These are phyloP conservation scores for Pistacia integerrima DNA, from an alignment of 345 rosid species.

Conservation along the genomic window DNA sequence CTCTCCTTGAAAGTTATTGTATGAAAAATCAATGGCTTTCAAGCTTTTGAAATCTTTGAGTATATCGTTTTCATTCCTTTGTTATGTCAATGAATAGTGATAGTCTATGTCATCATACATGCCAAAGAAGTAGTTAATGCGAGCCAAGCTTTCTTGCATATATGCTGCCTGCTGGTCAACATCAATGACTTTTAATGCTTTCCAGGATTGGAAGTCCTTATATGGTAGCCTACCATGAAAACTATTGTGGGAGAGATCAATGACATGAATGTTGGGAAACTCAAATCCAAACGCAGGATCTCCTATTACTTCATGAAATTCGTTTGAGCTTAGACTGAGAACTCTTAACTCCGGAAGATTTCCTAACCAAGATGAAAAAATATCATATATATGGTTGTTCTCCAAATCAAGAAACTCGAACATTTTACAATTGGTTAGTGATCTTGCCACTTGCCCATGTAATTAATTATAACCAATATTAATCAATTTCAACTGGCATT, in stretches of 20 bases:
- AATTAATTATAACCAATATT: too few relatives aligned
- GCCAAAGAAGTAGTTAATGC: too few relatives aligned
- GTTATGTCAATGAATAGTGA: constrained; percentile 9
- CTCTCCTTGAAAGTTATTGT: constrained; percentile 24
- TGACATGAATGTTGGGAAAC: constrained; percentile 10
- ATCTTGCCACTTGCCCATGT: neutral
- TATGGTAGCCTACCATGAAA: constrained; percentile 21
- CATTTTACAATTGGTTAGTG: neutral
- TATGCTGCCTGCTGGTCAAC: neutral
- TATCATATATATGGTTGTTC: constrained; percentile 13
- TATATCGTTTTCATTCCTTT: constrained; percentile 5
- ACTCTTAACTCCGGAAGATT: neutral
- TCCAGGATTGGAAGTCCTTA: constrained; percentile 15
- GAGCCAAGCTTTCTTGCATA: neutral
- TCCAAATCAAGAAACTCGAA: constrained; percentile 13
- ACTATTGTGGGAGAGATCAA: constrained; percentile 19
- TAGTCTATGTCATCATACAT: neutral
- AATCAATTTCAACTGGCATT: too few relatives aligned
- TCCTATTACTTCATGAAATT: neutral
- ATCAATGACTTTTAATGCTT: constrained; percentile 22
- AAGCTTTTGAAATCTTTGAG: constrained; percentile 11
- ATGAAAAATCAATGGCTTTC: constrained; percentile 18
- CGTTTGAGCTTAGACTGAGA: constrained; percentile 11
- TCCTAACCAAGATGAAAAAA: constrained; percentile 30
- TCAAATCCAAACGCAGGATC: neutral